Percentiles rank a stretch among this genome's conserved stretches.
phyloP scores from a whole-genome alignment of 176 grass and related monocot species.

The Ampelocalamus luodianensis region DNA sequence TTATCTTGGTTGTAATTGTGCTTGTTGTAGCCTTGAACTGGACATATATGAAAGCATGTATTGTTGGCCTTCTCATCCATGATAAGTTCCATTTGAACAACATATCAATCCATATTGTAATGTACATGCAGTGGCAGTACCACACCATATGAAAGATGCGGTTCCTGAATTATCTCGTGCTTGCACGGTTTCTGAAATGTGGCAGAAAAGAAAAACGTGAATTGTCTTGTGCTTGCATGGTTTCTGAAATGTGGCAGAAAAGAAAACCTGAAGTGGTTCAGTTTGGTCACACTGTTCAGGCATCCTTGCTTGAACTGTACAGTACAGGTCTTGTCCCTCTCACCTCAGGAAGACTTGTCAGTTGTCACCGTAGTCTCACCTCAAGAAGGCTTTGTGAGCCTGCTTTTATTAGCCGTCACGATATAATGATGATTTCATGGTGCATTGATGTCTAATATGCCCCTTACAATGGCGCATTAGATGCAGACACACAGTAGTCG shows the following conservation, averaged over 20 bases:
- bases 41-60: constrained; percentile 47
- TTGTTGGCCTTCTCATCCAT: constrained; percentile 24
- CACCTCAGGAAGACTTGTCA: not conserved
- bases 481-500: constrained; percentile 12
- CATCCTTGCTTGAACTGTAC: not conserved
- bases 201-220: not conserved
- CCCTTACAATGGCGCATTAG: constrained; percentile 38
- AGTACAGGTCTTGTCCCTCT: not conserved
- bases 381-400: not conserved
- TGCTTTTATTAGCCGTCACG: constrained; percentile 33
- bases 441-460: not conserved
- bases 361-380: not conserved
- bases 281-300: not conserved
- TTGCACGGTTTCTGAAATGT: not conserved
- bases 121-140: constrained; percentile 30
- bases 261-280: not conserved
- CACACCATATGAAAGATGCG: constrained; percentile 34
- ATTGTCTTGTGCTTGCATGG: not conserved
- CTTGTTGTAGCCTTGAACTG: constrained; percentile 50
- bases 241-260: not conserved
- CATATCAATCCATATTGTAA: constrained; percentile 26
- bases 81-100: not conserved
- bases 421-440: constrained; percentile 29
- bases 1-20: constrained; percentile 45
- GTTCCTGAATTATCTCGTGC: not conserved